These are phyloP conservation scores for Auricularia cornea DNA, from an alignment of 768 basidiomycete species.

Conservation along the genomic window DNA sequence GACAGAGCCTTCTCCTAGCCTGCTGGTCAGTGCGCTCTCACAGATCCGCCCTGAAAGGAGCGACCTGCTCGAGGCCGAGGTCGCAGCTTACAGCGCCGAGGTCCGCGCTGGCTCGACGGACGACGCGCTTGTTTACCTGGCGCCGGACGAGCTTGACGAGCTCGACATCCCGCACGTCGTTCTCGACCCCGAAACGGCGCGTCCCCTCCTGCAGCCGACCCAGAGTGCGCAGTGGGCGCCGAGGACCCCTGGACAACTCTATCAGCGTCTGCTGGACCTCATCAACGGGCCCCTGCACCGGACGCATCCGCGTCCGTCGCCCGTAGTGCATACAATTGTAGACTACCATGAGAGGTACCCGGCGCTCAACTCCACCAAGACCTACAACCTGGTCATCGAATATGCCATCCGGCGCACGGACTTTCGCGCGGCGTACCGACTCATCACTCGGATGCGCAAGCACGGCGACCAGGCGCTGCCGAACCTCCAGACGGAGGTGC, in stretches of 20 bases:
- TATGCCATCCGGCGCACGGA: constrained; percentile 44
- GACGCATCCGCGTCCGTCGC: constrained; percentile 1
- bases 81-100: neutral
- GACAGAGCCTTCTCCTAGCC: too few species aligned
- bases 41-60: neutral
- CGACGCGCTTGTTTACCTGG: neutral
- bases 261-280: constrained; percentile 34
- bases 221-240: constrained; percentile 8
- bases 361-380: constrained; percentile 30
- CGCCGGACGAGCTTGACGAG: constrained; percentile 27
- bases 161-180: constrained; percentile 8
- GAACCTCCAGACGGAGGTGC: constrained; percentile 48
- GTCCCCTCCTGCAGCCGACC: constrained; percentile 10
- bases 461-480: constrained; percentile 29
- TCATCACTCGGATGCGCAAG: constrained; percentile 39
- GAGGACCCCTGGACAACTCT: constrained; percentile 9
- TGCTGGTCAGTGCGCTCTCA: too few species aligned
- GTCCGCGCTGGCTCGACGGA: neutral
- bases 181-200: constrained; percentile 6
- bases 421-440: constrained; percentile 35
- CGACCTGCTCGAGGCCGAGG: neutral
- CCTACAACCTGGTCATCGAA: constrained; percentile 37
- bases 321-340: constrained; percentile 4
- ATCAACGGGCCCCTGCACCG: constrained; percentile 25
- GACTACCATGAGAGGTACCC: constrained; percentile 11